phyloP scores from a whole-genome alignment of 192 early-diverging fungal species.

The Funneliformis mosseae region DNA sequence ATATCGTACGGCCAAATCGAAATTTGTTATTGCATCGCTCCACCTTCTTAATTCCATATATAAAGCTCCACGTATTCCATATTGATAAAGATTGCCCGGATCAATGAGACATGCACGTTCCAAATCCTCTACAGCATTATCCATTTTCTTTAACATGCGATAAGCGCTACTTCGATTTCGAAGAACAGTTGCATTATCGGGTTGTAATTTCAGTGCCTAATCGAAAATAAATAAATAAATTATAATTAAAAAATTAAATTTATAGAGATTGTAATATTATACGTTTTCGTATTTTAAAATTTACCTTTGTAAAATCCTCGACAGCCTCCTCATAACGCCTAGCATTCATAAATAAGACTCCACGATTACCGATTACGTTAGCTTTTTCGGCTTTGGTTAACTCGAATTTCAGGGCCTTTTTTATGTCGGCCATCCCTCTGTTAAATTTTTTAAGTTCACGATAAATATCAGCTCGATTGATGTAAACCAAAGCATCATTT shows the following conservation, averaged over 20 bases:
- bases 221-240: neutral
- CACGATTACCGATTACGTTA: neutral
- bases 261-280: too few relatives aligned
- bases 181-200: neutral
- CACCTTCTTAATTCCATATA: neutral
- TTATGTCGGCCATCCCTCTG: neutral
- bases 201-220: neutral
- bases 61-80: neutral
- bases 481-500: neutral
- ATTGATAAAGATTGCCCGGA: neutral
- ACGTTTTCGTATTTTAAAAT: neutral
- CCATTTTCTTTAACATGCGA: neutral
- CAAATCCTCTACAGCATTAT: conserved; percentile 7
- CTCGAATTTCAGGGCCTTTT: neutral
- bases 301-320: neutral
- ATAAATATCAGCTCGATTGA: neutral
- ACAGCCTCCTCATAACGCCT: neutral
- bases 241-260: neutral
- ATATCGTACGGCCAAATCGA: neutral
- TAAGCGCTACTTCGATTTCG: neutral
- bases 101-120: neutral
- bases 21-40: neutral
- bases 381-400: neutral
- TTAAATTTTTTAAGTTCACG: neutral
- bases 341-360: neutral